Conservation (phyloP, 148 eudicot species). For the Chenopodium quinoa region DNA sequence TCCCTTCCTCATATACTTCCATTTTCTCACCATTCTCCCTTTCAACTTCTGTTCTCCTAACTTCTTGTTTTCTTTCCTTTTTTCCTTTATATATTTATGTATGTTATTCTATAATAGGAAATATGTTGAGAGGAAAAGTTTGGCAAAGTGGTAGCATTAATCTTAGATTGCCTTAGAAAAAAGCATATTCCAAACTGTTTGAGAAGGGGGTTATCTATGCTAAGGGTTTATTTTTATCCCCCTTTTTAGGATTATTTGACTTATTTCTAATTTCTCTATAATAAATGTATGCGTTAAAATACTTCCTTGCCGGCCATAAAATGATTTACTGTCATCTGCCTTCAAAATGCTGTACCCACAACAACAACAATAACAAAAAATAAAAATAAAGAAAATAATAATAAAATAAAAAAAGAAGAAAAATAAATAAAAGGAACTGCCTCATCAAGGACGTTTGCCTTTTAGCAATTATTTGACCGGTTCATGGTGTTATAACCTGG, state of each 20-base stretch:
- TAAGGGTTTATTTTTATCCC: too few species aligned
- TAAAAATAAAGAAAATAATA: too few species aligned
- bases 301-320: too few species aligned
- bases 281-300: background rate
- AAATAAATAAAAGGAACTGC: background rate
- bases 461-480: background rate
- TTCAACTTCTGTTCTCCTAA: too few species aligned
- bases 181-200: background rate
- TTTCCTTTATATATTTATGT: too few species aligned
- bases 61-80: too few species aligned
- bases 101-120: too few species aligned
- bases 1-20: too few species aligned
- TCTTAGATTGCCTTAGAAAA: background rate
- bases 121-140: background rate
- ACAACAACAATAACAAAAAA: too few species aligned
- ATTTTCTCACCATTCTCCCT: too few species aligned
- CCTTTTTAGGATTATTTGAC: too few species aligned
- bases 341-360: background rate
- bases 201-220: background rate
- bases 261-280: background rate
- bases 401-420: too few species aligned
- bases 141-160: background rate
- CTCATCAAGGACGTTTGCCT: background rate
- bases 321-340: background rate
- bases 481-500: slow-evolving; percentile 2